A percentile compares a stretch with the other conserved stretches of the same genome.
Evolutionary conservation across 305 asterid genomes (phyloP).

Genomic region (Solanum hybrid): DNA sequence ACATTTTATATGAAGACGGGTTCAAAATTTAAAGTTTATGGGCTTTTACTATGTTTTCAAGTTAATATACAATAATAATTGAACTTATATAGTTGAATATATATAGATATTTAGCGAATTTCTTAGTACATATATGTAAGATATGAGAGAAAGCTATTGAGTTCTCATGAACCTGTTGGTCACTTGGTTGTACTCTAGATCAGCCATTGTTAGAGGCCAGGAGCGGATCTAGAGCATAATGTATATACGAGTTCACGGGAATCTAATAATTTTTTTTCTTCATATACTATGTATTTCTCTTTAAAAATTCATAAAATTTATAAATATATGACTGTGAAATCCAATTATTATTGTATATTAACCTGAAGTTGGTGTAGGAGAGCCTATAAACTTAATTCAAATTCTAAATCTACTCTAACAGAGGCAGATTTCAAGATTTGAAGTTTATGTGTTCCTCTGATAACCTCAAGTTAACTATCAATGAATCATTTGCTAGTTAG

Average conservation of each 20-base stretch:
- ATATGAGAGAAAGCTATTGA: background rate
- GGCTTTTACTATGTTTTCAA: background rate
- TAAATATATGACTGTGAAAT: background rate
- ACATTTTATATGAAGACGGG: accelerated
- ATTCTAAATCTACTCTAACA: background rate
- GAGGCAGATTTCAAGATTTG: too few species aligned
- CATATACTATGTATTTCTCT: background rate
- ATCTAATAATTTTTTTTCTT: background rate
- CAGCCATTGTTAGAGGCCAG: background rate
- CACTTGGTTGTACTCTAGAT: background rate
- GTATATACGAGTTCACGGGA: background rate
- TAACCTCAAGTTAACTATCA: background rate
- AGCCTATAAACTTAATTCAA: background rate
- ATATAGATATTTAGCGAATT: background rate
- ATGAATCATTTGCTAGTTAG: background rate
- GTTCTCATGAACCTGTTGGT: background rate
- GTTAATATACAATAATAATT: background rate
- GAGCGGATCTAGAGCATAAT: background rate
- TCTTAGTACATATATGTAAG: background rate
- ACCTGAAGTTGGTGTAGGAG: background rate
- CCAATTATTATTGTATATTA: background rate
- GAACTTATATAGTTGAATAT: background rate
- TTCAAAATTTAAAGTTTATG: background rate
- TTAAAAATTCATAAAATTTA: background rate
- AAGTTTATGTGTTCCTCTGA: background rate